Percentiles rank a stretch among this genome's conserved stretches.
Evolutionary conservation across 192 early-diverging fungal species (phyloP).

Genomic region (Rhizophlyctis rosea): DNA sequence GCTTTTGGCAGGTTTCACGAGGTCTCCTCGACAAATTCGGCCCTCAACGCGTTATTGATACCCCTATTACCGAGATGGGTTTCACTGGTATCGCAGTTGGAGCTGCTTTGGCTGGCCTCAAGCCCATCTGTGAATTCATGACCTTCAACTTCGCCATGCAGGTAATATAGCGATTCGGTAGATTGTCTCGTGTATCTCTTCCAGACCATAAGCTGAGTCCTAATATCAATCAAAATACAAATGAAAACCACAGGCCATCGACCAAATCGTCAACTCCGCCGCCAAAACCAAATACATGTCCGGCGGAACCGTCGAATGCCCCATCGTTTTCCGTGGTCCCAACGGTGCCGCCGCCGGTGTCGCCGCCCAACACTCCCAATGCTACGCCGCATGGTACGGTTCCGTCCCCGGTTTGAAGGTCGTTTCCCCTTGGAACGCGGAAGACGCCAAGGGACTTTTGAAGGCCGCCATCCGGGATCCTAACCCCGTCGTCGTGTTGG

Average conservation of each 20-base stretch:
- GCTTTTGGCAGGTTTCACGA: conserved; percentile 76
- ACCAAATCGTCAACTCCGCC: conserved; percentile 98
- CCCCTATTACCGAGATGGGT: conserved; percentile 98
- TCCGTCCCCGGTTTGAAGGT: conserved; percentile 95
- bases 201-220: background rate
- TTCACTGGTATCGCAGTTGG: conserved; percentile 95
- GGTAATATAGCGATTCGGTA: conserved; percentile 44
- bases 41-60: conserved; percentile 94
- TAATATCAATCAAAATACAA: conserved; percentile 1
- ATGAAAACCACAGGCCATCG: conserved; percentile 72
- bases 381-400: conserved; percentile 98
- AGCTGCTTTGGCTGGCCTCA: conserved; percentile 87
- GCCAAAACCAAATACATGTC: conserved; percentile 99
- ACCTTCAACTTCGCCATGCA: conserved; percentile 99
- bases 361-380: conserved; percentile 97
- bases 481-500: conserved; percentile 93
- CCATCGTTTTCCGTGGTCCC: conserved; percentile 98
- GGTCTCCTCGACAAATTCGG: conserved; percentile 97
- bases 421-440: conserved; percentile 90
- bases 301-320: conserved; percentile 79
- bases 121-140: conserved; percentile 99
- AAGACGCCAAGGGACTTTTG: conserved; percentile 95
- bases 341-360: conserved; percentile 98
- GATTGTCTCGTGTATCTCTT: background rate
- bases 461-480: conserved; percentile 98